Base-by-base conservation (phyloP, 2,329 filamentous ascomycete genomes). In the Diaporthe aspalathi region DNA sequence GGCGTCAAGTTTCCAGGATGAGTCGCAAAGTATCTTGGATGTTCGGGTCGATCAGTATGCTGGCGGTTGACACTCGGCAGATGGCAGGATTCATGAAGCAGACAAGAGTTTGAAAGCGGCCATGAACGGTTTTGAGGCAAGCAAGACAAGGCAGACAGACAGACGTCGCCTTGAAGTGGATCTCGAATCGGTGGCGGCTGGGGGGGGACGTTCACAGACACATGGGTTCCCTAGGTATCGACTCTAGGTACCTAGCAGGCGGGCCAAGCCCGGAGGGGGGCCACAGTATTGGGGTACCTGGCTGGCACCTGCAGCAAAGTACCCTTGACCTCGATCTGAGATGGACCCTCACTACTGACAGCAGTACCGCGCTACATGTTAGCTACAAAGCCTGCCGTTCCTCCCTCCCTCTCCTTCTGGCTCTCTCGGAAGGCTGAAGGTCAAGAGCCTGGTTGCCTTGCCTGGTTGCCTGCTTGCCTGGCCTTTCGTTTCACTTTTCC, bases 111-210 rank as follows among this genome's bases (percentile, higher is more conserved):
- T 63, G 60, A 49, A 63, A 43, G 20, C 45, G 60, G 20, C 29
- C 43, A 35, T 63, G 57, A 35, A 29, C 27, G 27, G 57, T 40
- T 32, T 45, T 47, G 57, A 62, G 57, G 57, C 32, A 56, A 32
- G 40, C 53, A 16, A 56, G 53, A 38, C 53, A 16, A 53, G 50
- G 32, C 50, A 24, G 53, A 35, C 53, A 38, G 35, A n/a, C n/a
- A n/a, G 40, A 22, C n/a, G n/a, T n/a, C n/a, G 40, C 27, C 27
- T 49, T 24, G 60, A 49, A 35, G 60, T 63, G 60, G 60, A 63
- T 49, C 60, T 63, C 49, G 60, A 63, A 63, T 63, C 43, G 60
- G 35, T 43, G 60, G 60, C 60, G 60, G 43, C 60, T 49, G 60
- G 60, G 60, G 60, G 60, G 43, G n/a, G 35, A 5, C 20, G 43